Percentiles rank a stretch among this genome's conserved stretches.
Conservation (phyloP, 148 eudicot species). For the Oxyria digyna region DNA sequence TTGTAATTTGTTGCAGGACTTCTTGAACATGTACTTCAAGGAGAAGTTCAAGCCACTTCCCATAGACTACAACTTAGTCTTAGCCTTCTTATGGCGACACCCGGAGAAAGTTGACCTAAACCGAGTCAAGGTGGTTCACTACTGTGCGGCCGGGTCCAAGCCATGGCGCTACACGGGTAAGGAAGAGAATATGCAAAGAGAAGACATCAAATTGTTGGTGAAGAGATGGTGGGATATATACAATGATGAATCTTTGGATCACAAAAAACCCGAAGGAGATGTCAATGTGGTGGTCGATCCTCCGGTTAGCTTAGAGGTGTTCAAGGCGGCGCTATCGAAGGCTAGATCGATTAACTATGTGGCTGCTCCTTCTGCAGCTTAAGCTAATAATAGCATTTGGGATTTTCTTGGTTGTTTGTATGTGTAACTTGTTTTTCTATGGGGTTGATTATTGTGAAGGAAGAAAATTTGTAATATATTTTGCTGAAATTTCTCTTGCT, state of each 20-base stretch:
- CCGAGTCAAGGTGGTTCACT: slow-evolving; percentile 35
- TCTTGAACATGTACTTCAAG: slow-evolving; percentile 33
- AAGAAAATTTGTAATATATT: no score
- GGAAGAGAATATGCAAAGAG: slow-evolving; percentile 35
- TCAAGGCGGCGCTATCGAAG: slow-evolving; percentile 22
- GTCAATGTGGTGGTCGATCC: not conserved
- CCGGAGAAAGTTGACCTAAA: slow-evolving; percentile 30
- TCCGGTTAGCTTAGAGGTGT: slow-evolving; percentile 16
- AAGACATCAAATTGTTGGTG: slow-evolving; percentile 33
- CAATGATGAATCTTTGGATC: slow-evolving; percentile 19
- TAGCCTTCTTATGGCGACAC: slow-evolving; percentile 35
- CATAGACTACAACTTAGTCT: slow-evolving; percentile 27
- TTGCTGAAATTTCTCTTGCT: no score
- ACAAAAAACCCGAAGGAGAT: not conserved
- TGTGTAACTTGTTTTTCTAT: not conserved
- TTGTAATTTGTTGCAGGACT: slow-evolving; percentile 17
- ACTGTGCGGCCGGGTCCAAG: slow-evolving; percentile 30
- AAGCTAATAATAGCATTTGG: not conserved
- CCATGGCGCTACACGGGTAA: slow-evolving; percentile 33
- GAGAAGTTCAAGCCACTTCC: slow-evolving; percentile 30
- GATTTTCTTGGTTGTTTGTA: not conserved
- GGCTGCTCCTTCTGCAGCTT: slow-evolving; percentile 41
- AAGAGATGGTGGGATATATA: slow-evolving; percentile 39
- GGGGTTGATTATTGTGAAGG: not conserved
- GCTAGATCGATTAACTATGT: slow-evolving; percentile 19